Evolutionary conservation across 352 stramenopile species (phyloP).

Genomic region (Phytophthora ramorum): DNA sequence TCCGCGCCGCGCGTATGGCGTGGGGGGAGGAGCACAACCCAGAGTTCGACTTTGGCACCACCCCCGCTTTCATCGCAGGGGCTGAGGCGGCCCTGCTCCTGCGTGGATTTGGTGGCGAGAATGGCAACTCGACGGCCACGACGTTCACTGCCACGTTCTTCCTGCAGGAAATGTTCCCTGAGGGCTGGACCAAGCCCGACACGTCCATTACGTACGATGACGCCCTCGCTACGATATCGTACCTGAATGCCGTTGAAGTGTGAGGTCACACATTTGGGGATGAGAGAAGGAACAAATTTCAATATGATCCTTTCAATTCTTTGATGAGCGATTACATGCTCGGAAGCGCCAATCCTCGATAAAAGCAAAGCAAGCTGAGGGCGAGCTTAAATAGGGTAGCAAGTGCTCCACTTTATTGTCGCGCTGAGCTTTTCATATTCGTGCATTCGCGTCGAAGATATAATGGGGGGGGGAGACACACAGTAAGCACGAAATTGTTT

Average conservation of each 20-base stretch:
- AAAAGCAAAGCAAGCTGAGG: too few relatives aligned
- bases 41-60: slow-evolving; percentile 22
- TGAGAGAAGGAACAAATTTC: too few relatives aligned
- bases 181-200: slow-evolving; percentile 28
- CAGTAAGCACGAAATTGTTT: too few relatives aligned
- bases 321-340: too few relatives aligned
- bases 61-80: slow-evolving; percentile 26
- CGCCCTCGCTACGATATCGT: slow-evolving; percentile 22
- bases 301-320: too few relatives aligned
- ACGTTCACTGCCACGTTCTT: slow-evolving; percentile 29
- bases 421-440: too few relatives aligned
- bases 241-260: slow-evolving; percentile 18
- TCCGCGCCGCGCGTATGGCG: slow-evolving; percentile 12
- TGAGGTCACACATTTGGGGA: slow-evolving; percentile 2
- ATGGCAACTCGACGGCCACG: slow-evolving; percentile 24
- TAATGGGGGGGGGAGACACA: too few relatives aligned
- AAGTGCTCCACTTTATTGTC: too few relatives aligned
- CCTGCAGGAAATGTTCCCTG: slow-evolving; percentile 34
- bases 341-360: too few relatives aligned
- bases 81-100: slow-evolving; percentile 24
- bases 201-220: slow-evolving; percentile 27
- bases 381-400: too few relatives aligned
- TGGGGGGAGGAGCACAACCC: slow-evolving; percentile 29
- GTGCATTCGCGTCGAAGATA: too few relatives aligned
- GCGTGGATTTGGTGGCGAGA: slow-evolving; percentile 19